Base-by-base conservation (phyloP, 2,329 filamentous ascomycete species). In the Penicillium sp. region DNA sequence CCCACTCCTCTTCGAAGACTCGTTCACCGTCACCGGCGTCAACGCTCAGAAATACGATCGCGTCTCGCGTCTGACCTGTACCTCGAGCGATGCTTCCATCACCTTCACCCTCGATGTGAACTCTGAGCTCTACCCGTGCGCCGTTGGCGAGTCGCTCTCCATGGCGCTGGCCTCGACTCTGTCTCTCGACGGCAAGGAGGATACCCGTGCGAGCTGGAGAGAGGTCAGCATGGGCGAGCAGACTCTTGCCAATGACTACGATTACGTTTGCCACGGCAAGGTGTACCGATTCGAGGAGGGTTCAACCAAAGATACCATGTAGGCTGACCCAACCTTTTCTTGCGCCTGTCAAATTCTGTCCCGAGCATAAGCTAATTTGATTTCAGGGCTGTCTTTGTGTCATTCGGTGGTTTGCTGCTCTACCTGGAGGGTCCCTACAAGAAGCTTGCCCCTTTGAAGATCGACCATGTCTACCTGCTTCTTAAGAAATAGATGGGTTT, bases 41-140 rank as follows among this genome's bases (percentile, higher is more conserved):
- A 89, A 96, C 79, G 83, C 87, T 69, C 84, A 87, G 69, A 96
- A 97, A 78, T 99, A 99, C 77, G 94, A 97, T 79, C 90, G 93
- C 62, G 93, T 97, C 25, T 89, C 90, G 53, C 93, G 94, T 65
- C 85, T 97, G 70, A 85, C 81, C 53, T 92, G 86, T 70, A 89
- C 83, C 49, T 93, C 89, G 23, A 81, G 83, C 64, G 91, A 96
- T 77, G 84, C 83, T 66, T 81, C 85, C 61, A 90, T 89, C 27
- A 82, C 85, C 61, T 87, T 97, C 79, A 87, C 85, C 6, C 89
- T 99, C 57, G 94, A 99, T 77, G 86, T 97, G 77, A 97, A 97
- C 81, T 89, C 85, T 55, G 93, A 99, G 77, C 85, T 99, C 7
- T 97, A 94, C 76, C 90, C 90, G 2, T 85, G 89, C 66, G 73